Conservation (phyloP, 345 rosid genomes). For the Streptanthus diversifolius region DNA sequence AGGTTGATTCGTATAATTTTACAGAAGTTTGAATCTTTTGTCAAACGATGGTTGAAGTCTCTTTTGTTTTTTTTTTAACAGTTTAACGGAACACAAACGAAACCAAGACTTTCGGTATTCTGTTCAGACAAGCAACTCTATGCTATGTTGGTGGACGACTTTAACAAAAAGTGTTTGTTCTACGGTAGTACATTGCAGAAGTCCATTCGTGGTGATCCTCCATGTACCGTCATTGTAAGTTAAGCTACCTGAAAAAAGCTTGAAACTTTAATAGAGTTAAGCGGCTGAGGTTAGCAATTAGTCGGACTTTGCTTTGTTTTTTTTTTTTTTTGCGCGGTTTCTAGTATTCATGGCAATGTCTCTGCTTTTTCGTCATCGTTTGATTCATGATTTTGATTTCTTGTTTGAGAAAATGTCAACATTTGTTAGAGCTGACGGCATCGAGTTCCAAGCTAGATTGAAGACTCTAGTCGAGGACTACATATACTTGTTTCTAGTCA, state of each 20-base stretch:
- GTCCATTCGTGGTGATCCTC: constrained; percentile 57
- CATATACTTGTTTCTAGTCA: not conserved
- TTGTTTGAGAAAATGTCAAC: not conserved
- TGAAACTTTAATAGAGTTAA: not conserved
- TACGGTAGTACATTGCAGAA: constrained; percentile 84
- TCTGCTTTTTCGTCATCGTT: not conserved
- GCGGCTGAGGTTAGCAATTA: not conserved
- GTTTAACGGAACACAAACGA: constrained; percentile 41
- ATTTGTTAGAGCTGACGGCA: not conserved
- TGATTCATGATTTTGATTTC: not conserved
- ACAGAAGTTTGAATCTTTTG: constrained; percentile 1
- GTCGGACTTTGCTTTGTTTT: not conserved
- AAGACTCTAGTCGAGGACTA: not conserved
- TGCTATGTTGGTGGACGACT: constrained; percentile 86
- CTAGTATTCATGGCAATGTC: not conserved
- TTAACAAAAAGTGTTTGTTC: constrained; percentile 71
- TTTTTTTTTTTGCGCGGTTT: not conserved
- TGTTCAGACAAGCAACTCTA: constrained; percentile 84
- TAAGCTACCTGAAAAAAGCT: not conserved
- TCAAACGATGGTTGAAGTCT: not conserved
- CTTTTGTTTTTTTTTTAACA: not conserved
- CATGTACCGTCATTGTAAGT: constrained; percentile 60
- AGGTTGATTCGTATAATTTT: not conserved
- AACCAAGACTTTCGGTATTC: constrained; percentile 86
- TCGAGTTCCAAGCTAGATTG: not conserved